Evolutionary conservation across 2,329 filamentous ascomycete species (phyloP), one percentile per base, ranked within the genome.

Genomic region (Zopfia rhizophila): DNA sequence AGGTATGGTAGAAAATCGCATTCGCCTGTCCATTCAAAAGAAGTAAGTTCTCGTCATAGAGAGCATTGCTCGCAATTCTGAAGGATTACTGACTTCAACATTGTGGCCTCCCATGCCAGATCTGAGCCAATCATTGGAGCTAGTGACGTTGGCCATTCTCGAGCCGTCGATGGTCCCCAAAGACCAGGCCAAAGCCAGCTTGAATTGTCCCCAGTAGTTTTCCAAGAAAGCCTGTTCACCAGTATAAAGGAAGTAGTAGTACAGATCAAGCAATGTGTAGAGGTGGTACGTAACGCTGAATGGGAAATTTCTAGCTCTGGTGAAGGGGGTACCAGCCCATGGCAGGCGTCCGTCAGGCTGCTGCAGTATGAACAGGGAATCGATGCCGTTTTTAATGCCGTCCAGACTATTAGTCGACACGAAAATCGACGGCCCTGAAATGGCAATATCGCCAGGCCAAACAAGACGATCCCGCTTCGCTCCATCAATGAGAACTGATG

Each of bases 361-460:
- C 51, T 82, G 78, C 4, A 75, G 49, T 1, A 72, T 71, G 40
- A 81, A 81, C 5, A 79, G 63, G 1, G 76, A 75, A 36, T 76
- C 74, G 2, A 84, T 49, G 0, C 78, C 78, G 49, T 81, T 81
- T 13, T 74, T 72, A 5, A 82, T 71, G 24, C 75, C 75, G 14
- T 76, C 70, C 36, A 82, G 65, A 54, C 83, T 80, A 19, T 78
- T 77, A 0, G 81, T 84, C 5, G 78, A 81, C 2, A 83, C 77
- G 7, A 80, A 76, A 11, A 82, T 75, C 22, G 72, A 75, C 3
- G 82, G 81, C 0, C 82, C 72, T 4, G 81, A 78, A 48, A 84
- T 81, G 4, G 76, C 76, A 72, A 86, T 82, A 58, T 85, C 82
- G 1, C 82, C 82, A 5, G 81, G 76, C 80, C 81, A 85, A 6